Evolutionary conservation across 345 rosid genomes (phyloP).

Genomic region (Nephelium lappaceum): DNA sequence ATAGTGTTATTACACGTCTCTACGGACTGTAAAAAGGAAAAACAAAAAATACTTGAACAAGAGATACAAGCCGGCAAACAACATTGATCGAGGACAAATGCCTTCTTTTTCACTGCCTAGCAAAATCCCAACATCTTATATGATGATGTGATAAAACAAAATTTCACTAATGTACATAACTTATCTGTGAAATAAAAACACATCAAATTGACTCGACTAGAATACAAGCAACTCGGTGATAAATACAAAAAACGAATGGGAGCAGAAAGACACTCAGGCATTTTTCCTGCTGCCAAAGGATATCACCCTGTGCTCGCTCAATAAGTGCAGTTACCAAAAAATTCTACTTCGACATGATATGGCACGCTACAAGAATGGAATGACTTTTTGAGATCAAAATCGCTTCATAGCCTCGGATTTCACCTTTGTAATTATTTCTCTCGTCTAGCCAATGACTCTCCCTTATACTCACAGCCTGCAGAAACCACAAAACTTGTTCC

Average conservation of each 20-base stretch:
- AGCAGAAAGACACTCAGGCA: too few relatives aligned
- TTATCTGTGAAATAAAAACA: not conserved
- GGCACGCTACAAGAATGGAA: not conserved
- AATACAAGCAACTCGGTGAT: conserved; percentile 3
- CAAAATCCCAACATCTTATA: not conserved
- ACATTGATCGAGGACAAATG: not conserved
- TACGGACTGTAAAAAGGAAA: not conserved
- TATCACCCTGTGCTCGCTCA: conserved; percentile 6
- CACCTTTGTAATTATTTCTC: conserved; percentile 39
- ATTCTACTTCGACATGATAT: not conserved
- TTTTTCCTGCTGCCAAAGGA: conserved; percentile 19
- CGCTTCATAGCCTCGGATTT: not conserved
- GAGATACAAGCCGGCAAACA: not conserved
- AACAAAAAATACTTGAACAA: not conserved
- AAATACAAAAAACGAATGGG: not conserved
- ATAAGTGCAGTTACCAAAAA: conserved; percentile 11
- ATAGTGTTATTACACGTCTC: not conserved
- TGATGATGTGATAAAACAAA: not conserved
- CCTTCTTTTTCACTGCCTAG: not conserved
- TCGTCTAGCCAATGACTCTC: conserved; percentile 82
- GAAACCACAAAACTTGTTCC: conserved; percentile 82
- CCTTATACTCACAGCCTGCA: conserved; percentile 73
- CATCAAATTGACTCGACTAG: not conserved
- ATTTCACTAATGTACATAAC: not conserved
- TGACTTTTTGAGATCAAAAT: not conserved